Evolutionary conservation across 2,329 filamentous ascomycete species (phyloP), one percentile per base, ranked within the genome.

Genomic region (Teratosphaeria zuluensis): DNA sequence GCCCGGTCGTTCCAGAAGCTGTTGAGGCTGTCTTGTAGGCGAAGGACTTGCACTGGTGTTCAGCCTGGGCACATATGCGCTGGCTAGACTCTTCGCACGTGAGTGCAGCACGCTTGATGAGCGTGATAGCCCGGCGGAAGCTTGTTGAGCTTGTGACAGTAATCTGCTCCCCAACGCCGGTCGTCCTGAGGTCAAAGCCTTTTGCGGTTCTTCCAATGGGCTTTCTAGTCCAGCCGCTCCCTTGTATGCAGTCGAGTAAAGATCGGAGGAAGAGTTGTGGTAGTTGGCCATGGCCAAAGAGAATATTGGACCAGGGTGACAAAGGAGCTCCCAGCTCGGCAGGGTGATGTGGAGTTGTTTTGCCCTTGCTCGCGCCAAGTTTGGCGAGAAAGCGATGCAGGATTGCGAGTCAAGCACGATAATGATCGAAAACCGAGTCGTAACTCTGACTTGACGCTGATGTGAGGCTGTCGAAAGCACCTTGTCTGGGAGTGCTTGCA

Each of bases 51-150:
- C 61, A 52, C 46, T 63, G 12, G 59, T 61, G 61, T 63, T 69
- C 28, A 69, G 62, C 55, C 65, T 69, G 1, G 67, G 66, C 6
- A 68, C 64, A 59, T 61, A 70, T 48, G 42, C 19, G 16, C 63
- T 62, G 9, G 68, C 68, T 54, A 70, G 62, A n/a, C 67, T 68
- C 55, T 64, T 68, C 11, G 69, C 68, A 33, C 69, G 63, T 42
- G 65, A 65, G 56, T 71, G 69, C 9, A 72, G 58, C 9, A 67
- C 62, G 19, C 62, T 64, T 42, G 64, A 63, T 31, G 68, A 68
- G 30, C 69, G 64, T 32, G 64, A 59, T 51, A 71, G 56, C n/a
- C 67, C 68, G 33, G 67, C 64, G 6, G 68, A 68, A 52, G 68
- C 64, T 30, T 65, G 65, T 51, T 65, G 66, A 30, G 65, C 63